phyloP scores from a whole-genome alignment of 495 filamentous ascomycete species.

The Xylaria flabelliformis region DNA sequence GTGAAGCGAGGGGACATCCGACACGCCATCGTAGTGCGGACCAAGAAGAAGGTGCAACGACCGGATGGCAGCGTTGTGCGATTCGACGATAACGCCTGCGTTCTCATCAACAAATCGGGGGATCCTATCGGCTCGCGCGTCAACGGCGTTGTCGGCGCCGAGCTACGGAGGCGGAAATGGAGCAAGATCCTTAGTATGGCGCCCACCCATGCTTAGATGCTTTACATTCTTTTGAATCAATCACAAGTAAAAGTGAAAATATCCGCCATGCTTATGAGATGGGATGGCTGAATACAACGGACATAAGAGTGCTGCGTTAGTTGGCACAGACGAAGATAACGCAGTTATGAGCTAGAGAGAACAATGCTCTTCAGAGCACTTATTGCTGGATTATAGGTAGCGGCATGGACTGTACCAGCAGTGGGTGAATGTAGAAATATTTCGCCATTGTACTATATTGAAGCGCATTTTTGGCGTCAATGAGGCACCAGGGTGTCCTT shows the following conservation, averaged over 20 bases:
- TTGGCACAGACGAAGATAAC: neutral
- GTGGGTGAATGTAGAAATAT: slow-evolving; percentile 17
- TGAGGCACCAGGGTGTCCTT: slow-evolving; percentile 5
- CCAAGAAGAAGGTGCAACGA: slow-evolving; percentile 81
- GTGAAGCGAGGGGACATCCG: slow-evolving; percentile 96
- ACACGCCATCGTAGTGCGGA: slow-evolving; percentile 94
- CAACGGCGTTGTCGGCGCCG: slow-evolving; percentile 86
- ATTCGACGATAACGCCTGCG: slow-evolving; percentile 98
- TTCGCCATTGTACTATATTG: slow-evolving; percentile 34
- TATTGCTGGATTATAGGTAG: neutral
- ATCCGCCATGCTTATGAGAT: neutral
- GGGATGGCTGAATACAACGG: neutral
- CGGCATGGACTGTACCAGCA: slow-evolving; percentile 12
- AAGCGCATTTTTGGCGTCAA: slow-evolving; percentile 28
- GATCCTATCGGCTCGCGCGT: slow-evolving; percentile 94
- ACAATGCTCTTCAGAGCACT: neutral
- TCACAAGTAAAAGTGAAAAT: neutral
- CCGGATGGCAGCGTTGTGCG: slow-evolving; percentile 86
- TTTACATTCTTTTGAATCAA: neutral
- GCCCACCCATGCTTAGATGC: slow-evolving; percentile 81
- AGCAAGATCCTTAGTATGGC: slow-evolving; percentile 97
- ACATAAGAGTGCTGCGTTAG: neutral
- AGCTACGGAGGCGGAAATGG: slow-evolving; percentile 89
- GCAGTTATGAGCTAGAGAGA: neutral
- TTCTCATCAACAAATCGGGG: slow-evolving; percentile 94